Conservation (phyloP, 108 stramenopile species). For the Pseudonitzschia pungens region DNA sequence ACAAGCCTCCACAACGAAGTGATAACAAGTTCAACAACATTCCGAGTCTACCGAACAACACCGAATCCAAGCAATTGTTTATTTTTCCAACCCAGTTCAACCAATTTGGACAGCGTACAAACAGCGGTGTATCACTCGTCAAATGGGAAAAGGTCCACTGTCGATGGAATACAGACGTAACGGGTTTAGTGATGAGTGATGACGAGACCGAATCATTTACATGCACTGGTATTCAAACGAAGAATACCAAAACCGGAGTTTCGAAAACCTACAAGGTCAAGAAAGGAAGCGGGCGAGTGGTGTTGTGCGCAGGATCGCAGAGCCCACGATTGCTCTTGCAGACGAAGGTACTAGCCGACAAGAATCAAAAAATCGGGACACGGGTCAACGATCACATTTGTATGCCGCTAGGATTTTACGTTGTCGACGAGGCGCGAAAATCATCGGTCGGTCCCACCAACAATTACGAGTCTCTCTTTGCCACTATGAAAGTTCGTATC, state of each 20-base stretch:
- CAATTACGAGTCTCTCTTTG: conserved; percentile 30
- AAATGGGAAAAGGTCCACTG: conserved; percentile 15
- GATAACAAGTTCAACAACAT: too few species aligned
- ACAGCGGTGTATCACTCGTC: conserved; percentile 31
- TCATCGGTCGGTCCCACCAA: conserved; percentile 12
- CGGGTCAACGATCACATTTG: conserved; percentile 35
- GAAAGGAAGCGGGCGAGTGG: conserved; percentile 15
- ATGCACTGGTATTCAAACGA: conserved; percentile 19
- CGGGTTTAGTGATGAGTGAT: background rate
- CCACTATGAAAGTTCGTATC: background rate
- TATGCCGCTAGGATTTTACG: conserved; percentile 36
- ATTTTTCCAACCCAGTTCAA: conserved; percentile 38
- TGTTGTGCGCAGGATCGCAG: conserved; percentile 23
- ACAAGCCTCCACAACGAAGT: background rate
- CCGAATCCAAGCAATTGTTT: conserved; percentile 23
- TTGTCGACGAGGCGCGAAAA: conserved; percentile 14
- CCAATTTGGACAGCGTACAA: conserved; percentile 27
- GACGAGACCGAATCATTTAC: background rate
- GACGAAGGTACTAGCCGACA: conserved; percentile 6
- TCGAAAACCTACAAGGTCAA: background rate
- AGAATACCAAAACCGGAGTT: conserved; percentile 2
- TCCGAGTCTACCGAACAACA: conserved; percentile 22
- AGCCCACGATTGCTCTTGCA: conserved; percentile 29
- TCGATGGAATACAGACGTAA: conserved; percentile 16
- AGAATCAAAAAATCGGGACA: conserved; percentile 24